phyloP scores from a whole-genome alignment of 2,329 filamentous ascomycete genomes.

The Sarocladiaceae sp. region DNA sequence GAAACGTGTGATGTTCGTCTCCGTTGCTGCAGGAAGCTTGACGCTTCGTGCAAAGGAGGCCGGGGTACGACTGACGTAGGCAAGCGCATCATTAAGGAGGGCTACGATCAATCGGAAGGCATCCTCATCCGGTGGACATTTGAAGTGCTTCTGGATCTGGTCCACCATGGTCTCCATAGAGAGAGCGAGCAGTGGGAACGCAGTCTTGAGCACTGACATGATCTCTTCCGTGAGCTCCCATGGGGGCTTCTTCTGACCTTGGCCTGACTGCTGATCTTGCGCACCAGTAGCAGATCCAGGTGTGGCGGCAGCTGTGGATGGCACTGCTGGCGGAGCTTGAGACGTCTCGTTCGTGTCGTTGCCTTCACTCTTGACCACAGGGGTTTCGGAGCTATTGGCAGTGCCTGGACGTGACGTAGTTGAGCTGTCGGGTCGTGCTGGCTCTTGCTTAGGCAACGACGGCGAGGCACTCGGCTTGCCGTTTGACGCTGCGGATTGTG shows the following conservation, averaged over 20 bases:
- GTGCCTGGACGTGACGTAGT: conserved; percentile 30
- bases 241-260: conserved; percentile 61
- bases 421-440: conserved; percentile 37
- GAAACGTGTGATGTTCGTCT: conserved; percentile 94
- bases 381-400: conserved; percentile 14
- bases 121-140: conserved; percentile 96
- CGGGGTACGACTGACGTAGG: conserved; percentile 85
- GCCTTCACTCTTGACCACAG: conserved; percentile 3
- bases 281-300: conserved; percentile 20
- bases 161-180: conserved; percentile 99
- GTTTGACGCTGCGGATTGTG: conserved; percentile 37
- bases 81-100: conserved; percentile 87
- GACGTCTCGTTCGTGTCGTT: conserved; percentile 2
- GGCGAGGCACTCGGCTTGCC: conserved; percentile 41
- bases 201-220: conserved; percentile 90
- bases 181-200: conserved; percentile 87
- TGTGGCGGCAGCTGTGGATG: conserved; percentile 17
- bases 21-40: conserved; percentile 82
- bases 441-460: conserved; percentile 27
- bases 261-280: conserved; percentile 15
- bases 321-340: conserved; percentile 11
- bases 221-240: conserved; percentile 98
- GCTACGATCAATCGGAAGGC: conserved; percentile 97
- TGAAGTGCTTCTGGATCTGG: conserved; percentile 98
- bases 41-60: conserved; percentile 82